A percentile compares a stretch with the other conserved stretches of the same genome.
phyloP scores from a whole-genome alignment of 2,329 filamentous ascomycete species.

The Pseudogymnoascus sp. region DNA sequence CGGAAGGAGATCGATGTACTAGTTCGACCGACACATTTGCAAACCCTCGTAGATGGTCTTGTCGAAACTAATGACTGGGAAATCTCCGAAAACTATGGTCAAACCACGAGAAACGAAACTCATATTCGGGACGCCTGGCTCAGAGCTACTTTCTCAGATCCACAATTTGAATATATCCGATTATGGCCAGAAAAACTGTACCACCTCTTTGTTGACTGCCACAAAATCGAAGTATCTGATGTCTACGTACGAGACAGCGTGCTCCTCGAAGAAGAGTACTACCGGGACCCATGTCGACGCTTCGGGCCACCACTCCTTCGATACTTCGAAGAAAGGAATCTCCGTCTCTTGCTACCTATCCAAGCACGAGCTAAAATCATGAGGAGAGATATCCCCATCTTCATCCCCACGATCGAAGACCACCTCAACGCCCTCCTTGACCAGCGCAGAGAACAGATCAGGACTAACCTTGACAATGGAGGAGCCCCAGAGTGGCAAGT shows the following conservation, averaged over 20 bases:
- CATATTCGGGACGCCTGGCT: background rate
- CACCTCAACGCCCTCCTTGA: background rate
- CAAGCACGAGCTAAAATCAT: background rate
- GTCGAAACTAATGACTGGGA: background rate
- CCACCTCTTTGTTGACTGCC: background rate
- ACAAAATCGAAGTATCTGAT: background rate
- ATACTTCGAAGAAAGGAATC: background rate
- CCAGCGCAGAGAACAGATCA: background rate
- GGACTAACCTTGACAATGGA: background rate
- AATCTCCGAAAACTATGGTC: background rate
- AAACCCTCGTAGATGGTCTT: background rate
- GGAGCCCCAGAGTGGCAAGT: background rate
- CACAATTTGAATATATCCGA: background rate
- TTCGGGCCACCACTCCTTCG: background rate
- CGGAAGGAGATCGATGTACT: background rate
- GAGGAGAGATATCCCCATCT: background rate
- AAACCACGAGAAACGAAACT: background rate
- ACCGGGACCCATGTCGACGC: background rate
- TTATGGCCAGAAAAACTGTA: background rate
- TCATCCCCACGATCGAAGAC: background rate
- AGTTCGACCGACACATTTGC: background rate
- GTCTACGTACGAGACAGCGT: background rate
- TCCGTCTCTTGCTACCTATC: background rate
- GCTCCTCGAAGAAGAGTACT: background rate
- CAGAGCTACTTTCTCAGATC: background rate